Percentiles rank a stretch among this genome's conserved stretches.
Evolutionary conservation across 1,284 basidiomycete species (phyloP).

Genomic region (Cryptococcus floricola): DNA sequence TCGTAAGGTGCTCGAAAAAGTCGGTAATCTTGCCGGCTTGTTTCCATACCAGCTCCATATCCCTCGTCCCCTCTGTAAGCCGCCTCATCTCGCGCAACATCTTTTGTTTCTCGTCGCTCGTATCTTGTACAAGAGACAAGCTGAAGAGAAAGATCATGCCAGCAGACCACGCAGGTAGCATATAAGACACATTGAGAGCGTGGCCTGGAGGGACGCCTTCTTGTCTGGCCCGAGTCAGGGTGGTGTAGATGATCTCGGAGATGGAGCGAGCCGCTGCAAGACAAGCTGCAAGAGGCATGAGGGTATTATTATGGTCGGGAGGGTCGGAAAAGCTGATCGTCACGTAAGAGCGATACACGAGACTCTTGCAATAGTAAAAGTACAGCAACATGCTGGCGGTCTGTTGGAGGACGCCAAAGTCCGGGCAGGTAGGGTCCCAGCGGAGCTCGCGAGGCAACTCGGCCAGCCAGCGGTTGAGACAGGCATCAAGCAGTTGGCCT

Average conservation of each 20-base stretch:
- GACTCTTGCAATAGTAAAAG: constrained; percentile 65
- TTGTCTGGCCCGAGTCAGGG: constrained; percentile 34
- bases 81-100: constrained; percentile 68
- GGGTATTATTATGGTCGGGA: constrained; percentile 32
- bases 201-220: constrained; percentile 50
- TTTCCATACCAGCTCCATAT: constrained; percentile 55
- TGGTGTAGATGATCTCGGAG: constrained; percentile 62
- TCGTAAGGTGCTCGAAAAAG: constrained; percentile 28
- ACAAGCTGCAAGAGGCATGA: constrained; percentile 74
- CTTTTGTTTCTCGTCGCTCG: constrained; percentile 57
- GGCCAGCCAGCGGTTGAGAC: constrained; percentile 70
- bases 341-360: constrained; percentile 77
- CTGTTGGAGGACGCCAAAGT: constrained; percentile 64
- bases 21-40: constrained; percentile 46
- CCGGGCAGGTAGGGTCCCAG: constrained; percentile 67
- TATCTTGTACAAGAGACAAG: constrained; percentile 65
- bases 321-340: constrained; percentile 49
- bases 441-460: constrained; percentile 64
- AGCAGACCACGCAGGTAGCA: constrained; percentile 58
- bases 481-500: constrained; percentile 64
- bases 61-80: constrained; percentile 61
- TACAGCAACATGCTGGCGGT: constrained; percentile 62
- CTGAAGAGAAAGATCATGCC: constrained; percentile 67
- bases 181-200: constrained; percentile 29
- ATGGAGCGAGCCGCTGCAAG: constrained; percentile 77